Evolutionary conservation across 164 flowering plant genomes (phyloP).

Genomic region (Tetrastigma voinierianum): DNA sequence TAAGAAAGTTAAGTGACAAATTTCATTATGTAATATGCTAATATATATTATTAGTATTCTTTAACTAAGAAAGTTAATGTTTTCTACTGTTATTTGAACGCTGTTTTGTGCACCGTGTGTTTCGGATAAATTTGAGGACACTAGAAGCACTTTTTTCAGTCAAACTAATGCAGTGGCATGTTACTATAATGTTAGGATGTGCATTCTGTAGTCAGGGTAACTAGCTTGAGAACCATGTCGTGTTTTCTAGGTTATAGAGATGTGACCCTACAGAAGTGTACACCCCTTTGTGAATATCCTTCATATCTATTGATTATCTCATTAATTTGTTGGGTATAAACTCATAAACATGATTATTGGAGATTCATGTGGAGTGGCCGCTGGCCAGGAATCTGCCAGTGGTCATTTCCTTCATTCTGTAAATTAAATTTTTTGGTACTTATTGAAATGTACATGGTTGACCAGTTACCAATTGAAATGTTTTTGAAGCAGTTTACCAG

Average conservation of each 20-base stretch:
- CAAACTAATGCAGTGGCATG: not conserved
- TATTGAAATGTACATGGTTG: not conserved
- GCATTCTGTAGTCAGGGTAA: not conserved
- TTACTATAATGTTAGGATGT: not conserved
- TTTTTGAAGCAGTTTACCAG: too few relatives aligned
- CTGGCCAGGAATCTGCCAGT: not conserved
- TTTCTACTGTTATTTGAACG: not conserved
- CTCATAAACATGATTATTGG: not conserved
- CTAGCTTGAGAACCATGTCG: not conserved
- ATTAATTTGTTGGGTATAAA: not conserved
- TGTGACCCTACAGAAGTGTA: not conserved
- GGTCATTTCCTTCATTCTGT: not conserved
- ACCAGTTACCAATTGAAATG: not conserved
- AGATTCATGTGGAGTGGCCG: not conserved
- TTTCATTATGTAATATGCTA: not conserved
- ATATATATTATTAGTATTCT: not conserved
- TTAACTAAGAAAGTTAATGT: too few relatives aligned
- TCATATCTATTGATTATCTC: not conserved
- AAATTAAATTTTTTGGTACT: not conserved
- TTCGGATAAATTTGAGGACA: not conserved
- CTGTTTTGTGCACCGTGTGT: too few relatives aligned
- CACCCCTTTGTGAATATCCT: not conserved
- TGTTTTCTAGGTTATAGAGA: not conserved
- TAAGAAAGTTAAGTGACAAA: conserved; percentile 24
- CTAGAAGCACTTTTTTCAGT: not conserved